These are phyloP conservation scores for Solanum acaule DNA, from an alignment of 257 asterid genomes.

Conservation along the genomic window DNA sequence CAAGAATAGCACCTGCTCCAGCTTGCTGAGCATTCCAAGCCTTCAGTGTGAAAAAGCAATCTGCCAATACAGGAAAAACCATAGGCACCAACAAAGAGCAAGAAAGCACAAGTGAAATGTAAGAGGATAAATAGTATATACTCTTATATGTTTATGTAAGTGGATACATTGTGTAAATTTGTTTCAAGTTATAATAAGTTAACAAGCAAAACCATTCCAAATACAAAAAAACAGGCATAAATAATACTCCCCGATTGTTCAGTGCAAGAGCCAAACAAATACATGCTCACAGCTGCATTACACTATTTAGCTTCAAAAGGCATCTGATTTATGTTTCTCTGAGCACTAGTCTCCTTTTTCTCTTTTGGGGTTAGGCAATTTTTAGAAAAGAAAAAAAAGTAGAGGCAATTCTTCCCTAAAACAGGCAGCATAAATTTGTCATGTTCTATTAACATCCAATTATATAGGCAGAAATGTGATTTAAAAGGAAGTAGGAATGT, in stretches of 20 bases:
- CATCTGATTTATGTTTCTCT: background rate
- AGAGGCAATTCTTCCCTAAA: background rate
- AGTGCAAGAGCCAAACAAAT: background rate
- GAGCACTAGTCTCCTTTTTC: background rate
- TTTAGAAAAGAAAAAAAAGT: background rate
- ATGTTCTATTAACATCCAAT: background rate
- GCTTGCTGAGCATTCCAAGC: slow-evolving; percentile 93
- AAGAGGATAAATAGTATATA: background rate
- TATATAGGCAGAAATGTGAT: background rate
- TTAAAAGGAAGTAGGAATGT: background rate
- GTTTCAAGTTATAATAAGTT: background rate
- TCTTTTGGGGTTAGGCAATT: background rate
- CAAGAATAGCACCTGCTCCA: slow-evolving; percentile 93
- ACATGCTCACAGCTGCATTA: background rate
- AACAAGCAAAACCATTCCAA: background rate
- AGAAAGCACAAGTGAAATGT: background rate
- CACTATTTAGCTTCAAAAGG: background rate
- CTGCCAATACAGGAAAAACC: slow-evolving; percentile 27
- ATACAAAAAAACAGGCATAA: background rate
- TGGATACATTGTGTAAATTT: background rate
- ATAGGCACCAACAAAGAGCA: background rate
- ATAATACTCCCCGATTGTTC: background rate
- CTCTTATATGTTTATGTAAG: background rate
- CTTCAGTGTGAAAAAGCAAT: slow-evolving; percentile 76
- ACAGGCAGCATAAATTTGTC: background rate